Evolutionary conservation across 805 yeast species (phyloP).

Genomic region (Scheffersomyces stipitis): DNA sequence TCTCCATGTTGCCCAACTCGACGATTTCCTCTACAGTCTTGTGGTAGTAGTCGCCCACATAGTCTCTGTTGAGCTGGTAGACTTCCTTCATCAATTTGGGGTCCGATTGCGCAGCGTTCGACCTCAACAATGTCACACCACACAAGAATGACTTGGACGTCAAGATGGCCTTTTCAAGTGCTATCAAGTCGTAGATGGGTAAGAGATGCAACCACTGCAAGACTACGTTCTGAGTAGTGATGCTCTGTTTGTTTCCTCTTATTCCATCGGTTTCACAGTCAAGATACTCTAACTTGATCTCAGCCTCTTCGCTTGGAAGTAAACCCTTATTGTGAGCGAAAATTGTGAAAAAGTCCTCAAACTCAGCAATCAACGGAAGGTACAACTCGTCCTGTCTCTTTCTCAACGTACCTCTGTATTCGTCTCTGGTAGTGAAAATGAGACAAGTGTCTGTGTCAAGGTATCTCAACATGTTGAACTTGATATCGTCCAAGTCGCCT

Average conservation of each 20-base stretch:
- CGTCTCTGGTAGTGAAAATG: slow-evolving; percentile 76
- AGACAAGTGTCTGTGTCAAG: slow-evolving; percentile 93
- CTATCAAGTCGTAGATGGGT: slow-evolving; percentile 76
- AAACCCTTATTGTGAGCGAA: slow-evolving; percentile 30
- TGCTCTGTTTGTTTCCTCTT: slow-evolving; percentile 73
- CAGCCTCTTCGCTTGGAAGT: slow-evolving; percentile 18
- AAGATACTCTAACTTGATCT: slow-evolving; percentile 51
- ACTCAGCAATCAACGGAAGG: slow-evolving; percentile 67
- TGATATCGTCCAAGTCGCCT: slow-evolving; percentile 59
- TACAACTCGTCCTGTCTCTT: slow-evolving; percentile 76
- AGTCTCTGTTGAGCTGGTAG: slow-evolving; percentile 36
- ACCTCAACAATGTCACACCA: slow-evolving; percentile 68
- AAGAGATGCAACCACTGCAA: slow-evolving; percentile 61
- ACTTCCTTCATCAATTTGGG: slow-evolving; percentile 14
- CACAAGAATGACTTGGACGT: slow-evolving; percentile 83
- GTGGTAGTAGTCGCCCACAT: slow-evolving; percentile 31
- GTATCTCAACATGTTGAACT: slow-evolving; percentile 67
- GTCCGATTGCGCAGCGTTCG: slow-evolving; percentile 33
- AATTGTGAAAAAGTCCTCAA: slow-evolving; percentile 57
- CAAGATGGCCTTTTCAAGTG: slow-evolving; percentile 86
- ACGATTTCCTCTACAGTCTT: slow-evolving; percentile 68
- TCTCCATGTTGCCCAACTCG: slow-evolving; percentile 76
- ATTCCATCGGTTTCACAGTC: slow-evolving; percentile 84
- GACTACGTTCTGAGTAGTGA: slow-evolving; percentile 60
- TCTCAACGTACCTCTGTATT: slow-evolving; percentile 82